Conservation (phyloP, 2,329 filamentous ascomycete species). For the Dactylellina leptospora region DNA sequence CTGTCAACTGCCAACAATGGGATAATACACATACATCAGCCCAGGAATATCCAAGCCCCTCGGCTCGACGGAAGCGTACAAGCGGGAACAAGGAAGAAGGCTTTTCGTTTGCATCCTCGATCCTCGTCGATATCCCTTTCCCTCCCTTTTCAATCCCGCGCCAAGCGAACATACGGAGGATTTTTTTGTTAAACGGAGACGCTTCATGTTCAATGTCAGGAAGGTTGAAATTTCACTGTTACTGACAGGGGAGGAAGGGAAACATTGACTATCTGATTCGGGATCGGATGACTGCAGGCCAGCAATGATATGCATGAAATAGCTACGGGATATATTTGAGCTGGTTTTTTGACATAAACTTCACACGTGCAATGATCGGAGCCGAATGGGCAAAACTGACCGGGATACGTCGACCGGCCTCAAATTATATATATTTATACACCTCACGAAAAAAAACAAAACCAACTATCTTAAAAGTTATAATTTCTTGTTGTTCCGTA, state of each 20-base stretch:
- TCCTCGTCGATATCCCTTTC: conserved; percentile 24
- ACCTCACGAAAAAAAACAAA: not conserved
- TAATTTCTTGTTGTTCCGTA: conserved; percentile 24
- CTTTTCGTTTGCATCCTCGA: too few species aligned
- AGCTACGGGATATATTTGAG: not conserved
- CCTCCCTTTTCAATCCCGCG: conserved; percentile 21
- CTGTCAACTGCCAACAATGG: conserved; percentile 26
- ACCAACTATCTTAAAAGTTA: conserved; percentile 4
- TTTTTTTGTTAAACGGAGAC: too few species aligned
- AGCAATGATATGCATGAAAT: conserved; percentile 20
- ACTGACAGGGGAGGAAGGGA: not conserved
- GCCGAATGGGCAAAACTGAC: too few species aligned
- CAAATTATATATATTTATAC: not conserved
- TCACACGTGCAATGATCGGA: conserved; percentile 16
- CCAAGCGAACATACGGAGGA: conserved; percentile 27
- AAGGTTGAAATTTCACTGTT: not conserved
- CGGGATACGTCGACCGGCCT: not conserved
- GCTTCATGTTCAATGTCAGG: too few species aligned
- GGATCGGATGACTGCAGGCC: conserved; percentile 31
- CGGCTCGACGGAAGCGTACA: conserved; percentile 31
- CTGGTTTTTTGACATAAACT: not conserved
- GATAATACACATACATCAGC: conserved; percentile 15
- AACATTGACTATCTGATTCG: conserved; percentile 24
- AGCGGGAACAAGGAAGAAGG: too few species aligned
- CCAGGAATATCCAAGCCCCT: conserved; percentile 20